Evolutionary conservation across 2,329 filamentous ascomycete genomes (phyloP).

Genomic region (Tolypocladium pustulatum): DNA sequence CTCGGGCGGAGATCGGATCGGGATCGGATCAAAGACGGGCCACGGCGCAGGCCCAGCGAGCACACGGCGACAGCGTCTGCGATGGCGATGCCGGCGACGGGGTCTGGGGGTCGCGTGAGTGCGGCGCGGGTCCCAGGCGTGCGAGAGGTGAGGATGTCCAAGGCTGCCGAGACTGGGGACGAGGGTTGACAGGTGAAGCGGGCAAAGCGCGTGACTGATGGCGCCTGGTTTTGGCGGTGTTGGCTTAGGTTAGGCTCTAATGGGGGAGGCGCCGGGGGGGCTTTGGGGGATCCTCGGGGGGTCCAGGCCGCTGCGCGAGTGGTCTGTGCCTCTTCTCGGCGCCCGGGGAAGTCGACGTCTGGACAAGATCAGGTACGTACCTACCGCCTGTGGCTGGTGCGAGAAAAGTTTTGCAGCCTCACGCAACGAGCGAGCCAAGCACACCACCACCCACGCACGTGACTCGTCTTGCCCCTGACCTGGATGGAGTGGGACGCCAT

Average conservation of each 20-base stretch:
- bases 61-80: not conserved
- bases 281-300: not conserved
- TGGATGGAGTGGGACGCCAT: too few relatives aligned
- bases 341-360: not conserved
- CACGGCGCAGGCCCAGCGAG: not conserved
- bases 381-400: not conserved
- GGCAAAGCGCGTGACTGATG: constrained; percentile 27
- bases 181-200: constrained; percentile 12
- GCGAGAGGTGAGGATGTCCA: not conserved
- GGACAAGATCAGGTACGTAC: not conserved
- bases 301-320: not conserved
- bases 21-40: constrained; percentile 4
- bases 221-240: constrained; percentile 14
- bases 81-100: not conserved
- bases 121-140: not conserved
- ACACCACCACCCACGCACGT: not conserved
- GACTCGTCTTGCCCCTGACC: not conserved
- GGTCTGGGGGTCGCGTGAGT: not conserved
- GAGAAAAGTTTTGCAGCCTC: not conserved
- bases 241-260: constrained; percentile 12
- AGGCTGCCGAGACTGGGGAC: not conserved
- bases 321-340: not conserved
- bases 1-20: constrained; percentile 5
- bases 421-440: not conserved
- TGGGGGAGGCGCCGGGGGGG: not conserved